Base-by-base conservation (phyloP, 352 stramenopile species). In the Albugo candida region DNA sequence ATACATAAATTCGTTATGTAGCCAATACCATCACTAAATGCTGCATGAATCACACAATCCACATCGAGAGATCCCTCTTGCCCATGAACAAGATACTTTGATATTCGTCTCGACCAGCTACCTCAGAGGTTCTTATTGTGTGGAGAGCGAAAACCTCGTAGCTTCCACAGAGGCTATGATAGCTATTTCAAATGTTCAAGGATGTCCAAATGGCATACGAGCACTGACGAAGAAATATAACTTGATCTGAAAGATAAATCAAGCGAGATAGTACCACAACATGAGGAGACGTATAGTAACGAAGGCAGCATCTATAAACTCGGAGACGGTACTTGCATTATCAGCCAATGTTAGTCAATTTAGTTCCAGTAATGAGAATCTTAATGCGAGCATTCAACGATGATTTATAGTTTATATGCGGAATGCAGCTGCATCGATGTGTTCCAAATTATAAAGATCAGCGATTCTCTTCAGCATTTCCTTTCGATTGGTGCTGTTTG, bases 401-500 rank as follows among this genome's bases (percentile, higher is more conserved):
- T 39, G 34, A 11, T 48, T 13, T 38, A 53, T 56, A 36, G 8
- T 53, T 71, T 31, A 85, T 48, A 88, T 83, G 41, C 75, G 72
- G 51, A 85, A 88, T 5, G 68, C 63, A 0, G 60, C 56, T 3
- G 64, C 50, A 36, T 88, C 70, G 41, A 88, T 70, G 55, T 88
- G 75, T 48, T 88, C 75, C 38, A 88, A 55, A 39, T 75, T 67
- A 50, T 83, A 88, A 78, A 42, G 3, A 20, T 85, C 63, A 0
- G 75, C 64, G 27, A 88, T 63, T 39, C 75, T 76, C 53, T 80
- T 78, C 61, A 88, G 83, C 75, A 83, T 83, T 52, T 85, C 72
- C 53, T 88, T 88, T 51, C 70, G 68, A 19, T 50, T 81, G 13
- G 75, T 79, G 59, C 71, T 84, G 40, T 70, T 83, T 39, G 65